Evolutionary conservation across 225 moss, liverwort and hornwort species (phyloP).

Genomic region (Bryoerythrophyllum caledonicum): DNA sequence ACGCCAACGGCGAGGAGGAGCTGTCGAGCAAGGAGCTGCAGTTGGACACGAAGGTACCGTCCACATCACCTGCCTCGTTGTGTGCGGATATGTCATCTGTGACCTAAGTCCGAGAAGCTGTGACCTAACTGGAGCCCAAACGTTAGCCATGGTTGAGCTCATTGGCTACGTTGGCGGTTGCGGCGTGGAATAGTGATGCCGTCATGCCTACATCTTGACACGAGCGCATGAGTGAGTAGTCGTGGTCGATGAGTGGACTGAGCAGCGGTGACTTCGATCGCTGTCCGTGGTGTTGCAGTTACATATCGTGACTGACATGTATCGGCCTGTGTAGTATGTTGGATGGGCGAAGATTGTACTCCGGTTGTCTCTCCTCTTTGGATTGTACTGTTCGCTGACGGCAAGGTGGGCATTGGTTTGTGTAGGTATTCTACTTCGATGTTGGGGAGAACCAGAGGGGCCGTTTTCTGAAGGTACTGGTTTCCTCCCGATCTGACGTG

Average conservation of each 20-base stretch:
- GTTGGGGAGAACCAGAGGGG: conserved; percentile 68
- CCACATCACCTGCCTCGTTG: not conserved
- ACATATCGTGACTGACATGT: not conserved
- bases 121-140: conserved; percentile 8
- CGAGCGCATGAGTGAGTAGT: not conserved
- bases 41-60: conserved; percentile 63
- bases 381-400: conserved; percentile 18
- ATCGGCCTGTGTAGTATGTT: not conserved
- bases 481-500: not conserved
- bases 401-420: conserved; percentile 20
- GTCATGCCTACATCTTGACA: not conserved
- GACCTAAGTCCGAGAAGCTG: not conserved
- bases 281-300: conserved; percentile 1
- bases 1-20: conserved; percentile 70
- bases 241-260: not conserved
- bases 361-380: too few relatives aligned
- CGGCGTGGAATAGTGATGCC: not conserved
- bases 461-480: conserved; percentile 55
- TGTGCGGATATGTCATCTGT: not conserved
- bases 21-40: conserved; percentile 75
- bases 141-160: not conserved
- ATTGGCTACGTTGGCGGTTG: not conserved
- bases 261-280: not conserved
- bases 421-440: conserved; percentile 67
- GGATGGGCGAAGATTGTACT: not conserved